These are phyloP conservation scores for Saccharomycopsis hybrid DNA, from an alignment of 1,139 yeast genomes.

Conservation along the genomic window DNA sequence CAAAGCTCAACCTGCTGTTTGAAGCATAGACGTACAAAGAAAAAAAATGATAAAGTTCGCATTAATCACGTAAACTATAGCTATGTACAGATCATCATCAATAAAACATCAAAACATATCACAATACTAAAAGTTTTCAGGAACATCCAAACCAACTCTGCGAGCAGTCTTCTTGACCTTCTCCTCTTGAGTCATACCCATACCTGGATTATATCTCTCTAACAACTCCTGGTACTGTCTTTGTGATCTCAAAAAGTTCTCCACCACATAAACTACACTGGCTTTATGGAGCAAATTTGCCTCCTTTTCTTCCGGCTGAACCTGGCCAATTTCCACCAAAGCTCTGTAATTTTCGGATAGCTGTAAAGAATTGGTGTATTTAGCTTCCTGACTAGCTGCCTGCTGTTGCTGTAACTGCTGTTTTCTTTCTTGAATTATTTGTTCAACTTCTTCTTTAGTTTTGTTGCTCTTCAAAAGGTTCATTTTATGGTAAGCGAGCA, in stretches of 20 bases:
- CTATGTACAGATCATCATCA: too few species aligned
- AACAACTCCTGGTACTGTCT: slow-evolving; percentile 71
- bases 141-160: slow-evolving; percentile 73
- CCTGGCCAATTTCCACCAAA: neutral
- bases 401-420: neutral
- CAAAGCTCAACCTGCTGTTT: too few species aligned
- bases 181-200: slow-evolving; percentile 70
- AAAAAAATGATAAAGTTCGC: too few species aligned
- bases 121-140: slow-evolving; percentile 27
- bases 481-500: slow-evolving; percentile 48
- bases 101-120: too few species aligned
- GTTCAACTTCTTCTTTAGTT: slow-evolving; percentile 3
- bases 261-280: slow-evolving; percentile 20
- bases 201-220: slow-evolving; percentile 83
- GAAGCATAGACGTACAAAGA: too few species aligned
- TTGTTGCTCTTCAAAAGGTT: slow-evolving; percentile 31
- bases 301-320: slow-evolving; percentile 14
- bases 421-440: slow-evolving; percentile 8
- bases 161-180: slow-evolving; percentile 74
- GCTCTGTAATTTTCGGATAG: neutral
- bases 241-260: slow-evolving; percentile 61
- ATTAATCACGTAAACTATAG: too few species aligned
- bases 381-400: neutral
- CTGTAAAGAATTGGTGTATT: slow-evolving; percentile 4
- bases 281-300: slow-evolving; percentile 17